Evolutionary conservation across 768 basidiomycete genomes (phyloP), one percentile per base, ranked within the genome.

Genomic region (Ephemerocybe angulata): DNA sequence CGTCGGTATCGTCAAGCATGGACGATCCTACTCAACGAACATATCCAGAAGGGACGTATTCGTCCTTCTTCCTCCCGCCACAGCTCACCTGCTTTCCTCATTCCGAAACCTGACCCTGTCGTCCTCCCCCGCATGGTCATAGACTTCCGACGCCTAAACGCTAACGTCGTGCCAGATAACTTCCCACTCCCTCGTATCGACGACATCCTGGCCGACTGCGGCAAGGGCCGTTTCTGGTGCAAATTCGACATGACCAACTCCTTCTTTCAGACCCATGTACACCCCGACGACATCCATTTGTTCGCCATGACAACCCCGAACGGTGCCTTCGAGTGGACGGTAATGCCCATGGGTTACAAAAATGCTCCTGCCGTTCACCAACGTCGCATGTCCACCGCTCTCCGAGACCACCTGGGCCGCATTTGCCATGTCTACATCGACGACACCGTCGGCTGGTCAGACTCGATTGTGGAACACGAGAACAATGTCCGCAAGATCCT

Each of bases 361-460:
- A 73, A 73, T 53, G 61, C 71, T 0, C 70, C 72, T 5, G 60
- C 65, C 12, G 72, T 27, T 48, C 70, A 67, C 11, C 63, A 66
- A 41, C 37, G 64, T 0, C 55, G 68, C 0, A 70, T 79, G 46
- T 71, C 64, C 2, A 48, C 55, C 1, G 72, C 74, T 0, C 62
- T 82, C 0, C 40, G 58, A 0, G 56, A 64, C 0, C 61, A 62
- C 11, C 67, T 82, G 25, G 76, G 78, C 0, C 62, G 63, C 1
- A 69, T 78, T 42, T 75, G 75, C 50, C 72, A n/a, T n/a, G n/a
- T n/a, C n/a, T n/a, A n/a, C n/a, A n/a, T n/a, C n/a, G n/a, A n/a
- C n/a, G n/a, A n/a, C 35, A 37, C n/a, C 76, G 62, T 80, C 13
- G 76, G 79, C 21, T 79, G 73, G 71, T 80, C 75, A 0, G 8